Evolutionary conservation across 139 green algal species (phyloP).

Genomic region (Chloropicon primus): DNA sequence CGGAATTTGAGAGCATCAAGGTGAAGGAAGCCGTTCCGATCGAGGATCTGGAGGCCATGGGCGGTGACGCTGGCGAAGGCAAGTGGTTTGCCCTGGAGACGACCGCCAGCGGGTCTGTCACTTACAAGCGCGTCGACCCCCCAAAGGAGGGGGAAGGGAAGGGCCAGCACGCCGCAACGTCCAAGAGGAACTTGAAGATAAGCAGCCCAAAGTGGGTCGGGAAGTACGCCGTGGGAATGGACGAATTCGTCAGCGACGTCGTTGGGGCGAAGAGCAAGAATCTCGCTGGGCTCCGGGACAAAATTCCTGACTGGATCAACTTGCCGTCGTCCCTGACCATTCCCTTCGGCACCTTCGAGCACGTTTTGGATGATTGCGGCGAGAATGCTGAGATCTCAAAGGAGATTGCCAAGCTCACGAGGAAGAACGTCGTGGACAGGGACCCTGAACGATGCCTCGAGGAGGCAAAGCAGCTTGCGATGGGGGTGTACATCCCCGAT

Average conservation of each 20-base stretch:
- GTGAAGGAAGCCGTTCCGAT: constrained; percentile 14
- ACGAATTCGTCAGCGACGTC: constrained; percentile 67
- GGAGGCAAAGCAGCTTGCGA: constrained; percentile 15
- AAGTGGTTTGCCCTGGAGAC: constrained; percentile 35
- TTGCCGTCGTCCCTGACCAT: constrained; percentile 81
- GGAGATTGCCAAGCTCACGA: constrained; percentile 24
- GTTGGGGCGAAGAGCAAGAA: constrained; percentile 96
- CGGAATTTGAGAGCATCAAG: background rate
- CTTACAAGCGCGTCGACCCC: constrained; percentile 34
- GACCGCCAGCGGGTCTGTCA: constrained; percentile 56
- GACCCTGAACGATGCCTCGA: constrained; percentile 25
- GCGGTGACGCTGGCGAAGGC: background rate
- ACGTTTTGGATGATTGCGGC: constrained; percentile 41
- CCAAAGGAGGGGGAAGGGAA: background rate
- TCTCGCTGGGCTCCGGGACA: constrained; percentile 67
- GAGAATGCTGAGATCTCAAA: constrained; percentile 41
- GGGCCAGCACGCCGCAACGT: background rate
- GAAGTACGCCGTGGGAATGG: constrained; percentile 74
- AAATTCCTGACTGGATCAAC: constrained; percentile 69
- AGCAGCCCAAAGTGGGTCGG: constrained; percentile 54
- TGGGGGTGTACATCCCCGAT: constrained; percentile 32
- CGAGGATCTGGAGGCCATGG: constrained; percentile 27
- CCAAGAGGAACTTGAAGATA: constrained; percentile 29
- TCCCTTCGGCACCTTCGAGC: constrained; percentile 88
- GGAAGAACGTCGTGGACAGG: constrained; percentile 27